Evolutionary conservation across 805 yeast genomes (phyloP).

Genomic region (Candida argentea): DNA sequence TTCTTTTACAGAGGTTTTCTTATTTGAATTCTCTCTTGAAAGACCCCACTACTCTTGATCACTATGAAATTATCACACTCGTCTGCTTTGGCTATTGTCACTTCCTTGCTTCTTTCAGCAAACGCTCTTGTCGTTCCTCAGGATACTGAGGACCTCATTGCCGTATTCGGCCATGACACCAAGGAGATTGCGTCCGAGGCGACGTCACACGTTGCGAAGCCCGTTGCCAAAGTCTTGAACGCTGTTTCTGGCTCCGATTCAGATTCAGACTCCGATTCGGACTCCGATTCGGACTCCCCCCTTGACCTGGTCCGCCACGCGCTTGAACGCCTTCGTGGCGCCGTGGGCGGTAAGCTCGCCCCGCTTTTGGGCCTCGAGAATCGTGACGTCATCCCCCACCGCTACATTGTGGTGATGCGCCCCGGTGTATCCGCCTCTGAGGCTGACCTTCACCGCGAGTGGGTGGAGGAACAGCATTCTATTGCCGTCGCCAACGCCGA

Average conservation of each 20-base stretch:
- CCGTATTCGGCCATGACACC: slow-evolving; percentile 10
- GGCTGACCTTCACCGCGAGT: slow-evolving; percentile 53
- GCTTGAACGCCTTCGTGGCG: too few relatives aligned
- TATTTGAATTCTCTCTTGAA: neutral
- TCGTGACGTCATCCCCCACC: slow-evolving; percentile 53
- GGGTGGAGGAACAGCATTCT: slow-evolving; percentile 49
- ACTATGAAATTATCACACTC: slow-evolving; percentile 26
- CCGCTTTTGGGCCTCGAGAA: too few relatives aligned
- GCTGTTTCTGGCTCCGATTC: too few relatives aligned
- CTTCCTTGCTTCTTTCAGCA: slow-evolving; percentile 25
- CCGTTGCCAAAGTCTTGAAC: neutral
- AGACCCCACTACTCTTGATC: neutral
- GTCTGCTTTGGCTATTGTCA: slow-evolving; percentile 33
- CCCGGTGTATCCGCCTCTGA: slow-evolving; percentile 44
- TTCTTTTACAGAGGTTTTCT: too few relatives aligned
- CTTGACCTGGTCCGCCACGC: neutral
- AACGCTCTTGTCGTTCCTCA: slow-evolving; percentile 22
- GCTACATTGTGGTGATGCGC: slow-evolving; percentile 82
- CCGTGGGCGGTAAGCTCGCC: too few relatives aligned
- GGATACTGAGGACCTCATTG: slow-evolving; percentile 13
- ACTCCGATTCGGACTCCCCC: neutral
- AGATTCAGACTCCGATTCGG: too few relatives aligned
- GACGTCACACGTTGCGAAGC: neutral
- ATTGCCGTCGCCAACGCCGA: slow-evolving; percentile 27
- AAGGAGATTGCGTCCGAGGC: slow-evolving; percentile 1